Base-by-base conservation (phyloP, 805 yeast genomes). In the Pichia nanzhaoensis region DNA sequence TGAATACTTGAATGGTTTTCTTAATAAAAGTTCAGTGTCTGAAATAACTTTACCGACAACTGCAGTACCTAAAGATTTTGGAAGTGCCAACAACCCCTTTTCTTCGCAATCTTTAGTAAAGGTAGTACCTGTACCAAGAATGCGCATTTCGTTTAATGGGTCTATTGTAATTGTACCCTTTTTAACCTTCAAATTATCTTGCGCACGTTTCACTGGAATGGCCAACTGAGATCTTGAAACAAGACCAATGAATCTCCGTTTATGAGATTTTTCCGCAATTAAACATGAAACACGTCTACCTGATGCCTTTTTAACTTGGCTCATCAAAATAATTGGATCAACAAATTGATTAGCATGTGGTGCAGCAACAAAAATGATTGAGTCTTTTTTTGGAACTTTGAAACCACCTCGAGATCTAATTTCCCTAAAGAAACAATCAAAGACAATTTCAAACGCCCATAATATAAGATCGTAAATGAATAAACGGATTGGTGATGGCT, bases 181-280 rank as follows among this genome's bases (percentile, higher is more conserved):
- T n/a, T 81, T 95, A 3, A 68, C 60, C 28, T 60, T 67, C 62
- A 91, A 71, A 59, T 80, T 80, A 61, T 93, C 99, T 62, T 93
- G 98, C 2, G 96, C 89, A 54, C 99, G 75, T 14, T 78, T 82
- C 1, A 93, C 99, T 4, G 97, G 96, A 51, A 93, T 93, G 1
- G 96, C 71, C 66, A 82, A 72, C 51, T 87, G 86, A 50, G 82
- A 73, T 44, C 82, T 73, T 2, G 96, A 82, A 55, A 93, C 66
- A 33, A 77, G 67, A 3, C 97, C 96, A 51, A 93, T 79, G 45
- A 85, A 74, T 17, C 49, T 52, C 9, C 66, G 65, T 36, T 66
- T 65, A 56, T 72, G 75, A 12, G 78, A 70, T 51, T 73, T 72
- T 37, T 71, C 76, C 16, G 82, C 82, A 44, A 77, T 74, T 41